These are phyloP conservation scores for Candida pseudoviswanathii DNA, from an alignment of 1,139 yeast species.

Conservation along the genomic window DNA sequence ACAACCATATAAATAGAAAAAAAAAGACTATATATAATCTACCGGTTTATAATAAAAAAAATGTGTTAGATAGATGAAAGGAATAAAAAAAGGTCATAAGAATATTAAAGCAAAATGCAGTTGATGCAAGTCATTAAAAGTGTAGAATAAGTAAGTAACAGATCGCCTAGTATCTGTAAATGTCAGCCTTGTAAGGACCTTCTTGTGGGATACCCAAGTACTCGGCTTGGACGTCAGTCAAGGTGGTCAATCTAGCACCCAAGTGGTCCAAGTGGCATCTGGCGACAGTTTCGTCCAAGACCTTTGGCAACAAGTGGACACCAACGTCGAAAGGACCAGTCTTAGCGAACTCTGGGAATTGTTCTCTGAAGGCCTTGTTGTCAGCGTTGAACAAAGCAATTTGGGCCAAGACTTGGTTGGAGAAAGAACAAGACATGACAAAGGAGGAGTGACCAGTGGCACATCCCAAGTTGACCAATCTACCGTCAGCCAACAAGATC, in stretches of 20 bases:
- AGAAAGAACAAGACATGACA: constrained; percentile 99
- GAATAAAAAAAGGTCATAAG: background rate
- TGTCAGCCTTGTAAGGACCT: constrained; percentile 99
- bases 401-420: constrained; percentile 99
- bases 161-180: constrained; percentile 84
- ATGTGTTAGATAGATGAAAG: constrained; percentile 13
- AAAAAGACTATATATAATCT: background rate
- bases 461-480: constrained; percentile 99
- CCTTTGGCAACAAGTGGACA: constrained; percentile 97
- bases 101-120: constrained; percentile 33
- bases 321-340: constrained; percentile 90
- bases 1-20: constrained; percentile 2
- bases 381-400: constrained; percentile 95
- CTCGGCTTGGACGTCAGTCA: constrained; percentile 84
- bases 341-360: constrained; percentile 89
- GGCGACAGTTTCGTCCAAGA: constrained; percentile 98
- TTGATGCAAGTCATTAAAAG: constrained; percentile 43
- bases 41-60: constrained; percentile 8
- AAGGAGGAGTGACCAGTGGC: constrained; percentile 99
- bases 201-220: constrained; percentile 90
- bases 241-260: constrained; percentile 84
- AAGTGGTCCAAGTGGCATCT: constrained; percentile 95
- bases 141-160: constrained; percentile 15
- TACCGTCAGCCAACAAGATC: constrained; percentile 98
- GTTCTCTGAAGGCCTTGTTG: constrained; percentile 76